Evolutionary conservation across 352 stramenopile species (phyloP).

Genomic region (Phytopythium kandeliae): DNA sequence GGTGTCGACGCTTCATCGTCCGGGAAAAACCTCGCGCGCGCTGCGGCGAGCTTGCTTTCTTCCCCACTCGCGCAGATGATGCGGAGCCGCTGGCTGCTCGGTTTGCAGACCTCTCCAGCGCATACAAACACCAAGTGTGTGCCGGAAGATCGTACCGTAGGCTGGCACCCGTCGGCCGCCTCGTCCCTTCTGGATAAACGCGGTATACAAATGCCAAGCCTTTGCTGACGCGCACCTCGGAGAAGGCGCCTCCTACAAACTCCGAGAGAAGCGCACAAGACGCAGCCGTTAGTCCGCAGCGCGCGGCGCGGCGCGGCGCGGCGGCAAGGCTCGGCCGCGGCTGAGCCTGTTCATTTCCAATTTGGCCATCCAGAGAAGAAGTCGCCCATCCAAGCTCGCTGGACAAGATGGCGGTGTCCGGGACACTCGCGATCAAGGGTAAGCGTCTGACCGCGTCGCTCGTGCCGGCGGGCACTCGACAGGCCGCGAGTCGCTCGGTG

Average conservation of each 20-base stretch:
- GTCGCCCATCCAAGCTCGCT: conserved; percentile 11
- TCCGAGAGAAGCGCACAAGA: too few species aligned
- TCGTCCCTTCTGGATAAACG: not conserved
- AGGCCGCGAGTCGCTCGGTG: too few species aligned
- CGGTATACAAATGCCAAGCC: not conserved
- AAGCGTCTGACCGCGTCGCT: too few species aligned
- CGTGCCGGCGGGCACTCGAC: too few species aligned
- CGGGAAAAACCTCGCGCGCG: conserved; percentile 6
- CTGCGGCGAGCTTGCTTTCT: too few species aligned
- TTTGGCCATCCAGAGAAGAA: conserved; percentile 24
- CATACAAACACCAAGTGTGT: conserved; percentile 14
- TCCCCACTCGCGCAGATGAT: conserved; percentile 3
- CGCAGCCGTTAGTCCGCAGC: not conserved
- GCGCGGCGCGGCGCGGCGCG: too few species aligned
- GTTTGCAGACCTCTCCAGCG: conserved; percentile 1
- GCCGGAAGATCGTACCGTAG: too few species aligned
- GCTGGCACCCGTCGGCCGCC: not conserved
- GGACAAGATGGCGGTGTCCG: conserved; percentile 34
- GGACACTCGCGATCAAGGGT: conserved; percentile 38
- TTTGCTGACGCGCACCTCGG: too few species aligned
- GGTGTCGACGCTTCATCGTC: not conserved
- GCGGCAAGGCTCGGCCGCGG: not conserved
- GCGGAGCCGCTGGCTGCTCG: conserved; percentile 5
- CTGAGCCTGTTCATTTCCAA: conserved; percentile 23
- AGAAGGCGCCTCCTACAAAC: too few species aligned